Evolutionary conservation across 306 rosid species (phyloP).

Genomic region (Hippophae tibetana): DNA sequence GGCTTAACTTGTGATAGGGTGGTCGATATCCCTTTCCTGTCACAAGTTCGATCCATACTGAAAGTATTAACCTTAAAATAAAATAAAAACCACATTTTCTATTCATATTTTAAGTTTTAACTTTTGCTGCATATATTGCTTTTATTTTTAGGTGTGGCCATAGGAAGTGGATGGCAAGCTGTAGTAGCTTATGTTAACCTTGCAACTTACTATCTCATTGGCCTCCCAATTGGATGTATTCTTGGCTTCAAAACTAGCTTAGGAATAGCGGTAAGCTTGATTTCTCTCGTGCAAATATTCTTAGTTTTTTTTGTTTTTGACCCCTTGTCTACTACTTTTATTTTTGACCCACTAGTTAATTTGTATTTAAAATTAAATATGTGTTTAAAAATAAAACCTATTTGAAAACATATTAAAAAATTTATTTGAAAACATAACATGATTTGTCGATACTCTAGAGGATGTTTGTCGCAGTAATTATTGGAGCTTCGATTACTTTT

Average conservation of each 20-base stretch:
- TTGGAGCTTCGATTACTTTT: no score
- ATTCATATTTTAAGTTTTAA: neutral
- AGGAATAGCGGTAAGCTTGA: slow-evolving; percentile 49
- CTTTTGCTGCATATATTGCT: neutral
- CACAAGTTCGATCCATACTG: no score
- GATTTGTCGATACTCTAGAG: no score
- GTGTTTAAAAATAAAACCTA: no score
- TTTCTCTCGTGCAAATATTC: neutral
- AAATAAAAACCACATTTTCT: neutral
- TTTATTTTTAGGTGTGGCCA: slow-evolving; percentile 47
- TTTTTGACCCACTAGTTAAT: neutral
- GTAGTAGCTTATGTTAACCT: slow-evolving; percentile 63
- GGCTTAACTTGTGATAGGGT: no score
- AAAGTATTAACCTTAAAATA: neutral
- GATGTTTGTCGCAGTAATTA: no score
- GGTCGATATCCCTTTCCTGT: no score
- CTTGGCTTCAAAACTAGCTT: slow-evolving; percentile 47
- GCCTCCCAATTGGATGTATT: slow-evolving; percentile 60
- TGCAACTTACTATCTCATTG: slow-evolving; percentile 46
- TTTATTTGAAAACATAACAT: no score
- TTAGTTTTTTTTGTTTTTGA: no score
- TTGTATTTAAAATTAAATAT: neutral
- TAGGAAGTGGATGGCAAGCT: slow-evolving; percentile 78
- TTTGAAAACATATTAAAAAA: no score
- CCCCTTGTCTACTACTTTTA: neutral